Evolutionary conservation across 1,139 yeast species (phyloP).

Genomic region (Kodamaea sp.): DNA sequence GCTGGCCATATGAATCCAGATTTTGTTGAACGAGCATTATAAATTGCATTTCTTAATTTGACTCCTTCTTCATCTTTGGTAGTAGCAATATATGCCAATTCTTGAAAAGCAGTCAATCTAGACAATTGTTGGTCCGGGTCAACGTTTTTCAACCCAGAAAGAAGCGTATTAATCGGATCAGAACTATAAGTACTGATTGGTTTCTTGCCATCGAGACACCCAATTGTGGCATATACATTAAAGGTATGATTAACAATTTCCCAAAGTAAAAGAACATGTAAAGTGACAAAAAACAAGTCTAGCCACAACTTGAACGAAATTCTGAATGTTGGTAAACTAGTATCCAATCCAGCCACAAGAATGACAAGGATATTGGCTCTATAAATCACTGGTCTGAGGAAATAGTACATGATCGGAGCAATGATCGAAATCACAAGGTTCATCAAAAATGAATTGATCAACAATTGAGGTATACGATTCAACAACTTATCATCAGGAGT

Average conservation of each 20-base stretch:
- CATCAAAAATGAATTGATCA: slow-evolving; percentile 36
- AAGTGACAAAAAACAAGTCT: slow-evolving; percentile 36
- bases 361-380: slow-evolving; percentile 27
- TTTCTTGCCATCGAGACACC: slow-evolving; percentile 74
- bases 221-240: slow-evolving; percentile 72
- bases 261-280: slow-evolving; percentile 48
- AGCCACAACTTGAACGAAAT: slow-evolving; percentile 36
- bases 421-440: slow-evolving; percentile 25
- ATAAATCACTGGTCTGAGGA: slow-evolving; percentile 45
- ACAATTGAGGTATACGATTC: slow-evolving; percentile 27
- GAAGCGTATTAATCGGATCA: slow-evolving; percentile 69
- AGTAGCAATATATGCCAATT: slow-evolving; percentile 59
- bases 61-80: slow-evolving; percentile 39
- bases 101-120: slow-evolving; percentile 70
- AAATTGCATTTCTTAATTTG: slow-evolving; percentile 51
- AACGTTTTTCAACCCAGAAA: slow-evolving; percentile 61
- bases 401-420: slow-evolving; percentile 47
- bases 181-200: slow-evolving; percentile 65
- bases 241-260: slow-evolving; percentile 62
- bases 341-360: slow-evolving; percentile 33
- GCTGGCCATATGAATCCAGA: slow-evolving; percentile 50
- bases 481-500: slow-evolving; percentile 41
- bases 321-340: slow-evolving; percentile 30
- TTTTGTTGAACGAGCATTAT: slow-evolving; percentile 45
- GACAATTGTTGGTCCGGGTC: slow-evolving; percentile 51